A percentile compares a stretch with the other conserved stretches of the same genome.
Evolutionary conservation across 192 early-diverging fungal species (phyloP).

Genomic region (Coemansia aciculifera): DNA sequence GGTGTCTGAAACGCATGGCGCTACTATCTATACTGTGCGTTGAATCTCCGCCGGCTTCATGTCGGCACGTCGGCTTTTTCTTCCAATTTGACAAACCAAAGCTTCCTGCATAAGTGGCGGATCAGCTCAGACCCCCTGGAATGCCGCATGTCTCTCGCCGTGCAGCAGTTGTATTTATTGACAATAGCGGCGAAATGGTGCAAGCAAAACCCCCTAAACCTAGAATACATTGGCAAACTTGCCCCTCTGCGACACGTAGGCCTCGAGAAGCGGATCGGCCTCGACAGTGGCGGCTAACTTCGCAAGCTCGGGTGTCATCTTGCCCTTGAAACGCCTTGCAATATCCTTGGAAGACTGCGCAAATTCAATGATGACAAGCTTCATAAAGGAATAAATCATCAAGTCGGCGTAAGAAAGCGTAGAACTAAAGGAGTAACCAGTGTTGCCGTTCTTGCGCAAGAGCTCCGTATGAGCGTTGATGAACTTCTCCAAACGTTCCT

Average conservation of each 20-base stretch:
- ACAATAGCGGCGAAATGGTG: too few relatives aligned
- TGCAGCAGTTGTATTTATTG: too few relatives aligned
- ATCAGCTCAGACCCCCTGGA: background rate
- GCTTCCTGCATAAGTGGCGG: background rate
- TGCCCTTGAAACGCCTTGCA: background rate
- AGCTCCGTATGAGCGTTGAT: conserved; percentile 37
- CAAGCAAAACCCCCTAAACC: background rate
- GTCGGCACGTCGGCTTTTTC: background rate
- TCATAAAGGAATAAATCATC: conserved; percentile 21
- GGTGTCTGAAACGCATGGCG: background rate
- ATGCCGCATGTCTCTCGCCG: background rate
- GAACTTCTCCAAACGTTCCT: conserved; percentile 18
- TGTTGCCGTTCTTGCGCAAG: conserved; percentile 56
- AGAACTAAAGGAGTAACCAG: conserved; percentile 52
- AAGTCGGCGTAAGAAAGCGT: conserved; percentile 50
- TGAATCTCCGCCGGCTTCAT: conserved; percentile 5
- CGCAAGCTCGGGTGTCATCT: conserved; percentile 31
- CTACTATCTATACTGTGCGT: background rate
- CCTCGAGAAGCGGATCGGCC: conserved; percentile 6
- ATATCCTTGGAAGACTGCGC: background rate
- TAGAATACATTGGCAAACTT: background rate
- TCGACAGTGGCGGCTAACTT: conserved; percentile 36
- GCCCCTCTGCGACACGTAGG: background rate
- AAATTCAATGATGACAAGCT: conserved; percentile 1
- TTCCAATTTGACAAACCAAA: background rate